Evolutionary conservation across 106 monocot species (phyloP).

Genomic region (Acorus gramineus): DNA sequence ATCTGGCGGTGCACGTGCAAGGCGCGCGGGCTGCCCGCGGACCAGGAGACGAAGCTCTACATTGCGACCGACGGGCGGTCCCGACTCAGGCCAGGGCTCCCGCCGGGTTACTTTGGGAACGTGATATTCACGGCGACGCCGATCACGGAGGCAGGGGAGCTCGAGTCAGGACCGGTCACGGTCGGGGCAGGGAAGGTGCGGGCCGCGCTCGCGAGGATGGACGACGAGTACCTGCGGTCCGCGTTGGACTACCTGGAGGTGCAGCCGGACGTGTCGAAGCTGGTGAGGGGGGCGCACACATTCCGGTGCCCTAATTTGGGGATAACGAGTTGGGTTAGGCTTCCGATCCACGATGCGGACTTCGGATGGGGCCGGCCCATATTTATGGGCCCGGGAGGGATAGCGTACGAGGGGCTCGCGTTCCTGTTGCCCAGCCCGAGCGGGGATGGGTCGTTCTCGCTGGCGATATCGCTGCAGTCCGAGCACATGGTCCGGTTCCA

Average conservation of each 20-base stretch:
- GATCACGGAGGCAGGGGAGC: conserved; percentile 37
- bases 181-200: conserved; percentile 32
- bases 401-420: conserved; percentile 56
- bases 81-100: conserved; percentile 45
- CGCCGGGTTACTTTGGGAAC: conserved; percentile 82
- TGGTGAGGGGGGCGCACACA: conserved; percentile 65
- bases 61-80: conserved; percentile 77
- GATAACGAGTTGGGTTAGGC: conserved; percentile 67
- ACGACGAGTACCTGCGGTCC: conserved; percentile 61
- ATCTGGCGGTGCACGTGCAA: conserved; percentile 66
- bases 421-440: conserved; percentile 56
- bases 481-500: conserved; percentile 64
- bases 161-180: conserved; percentile 7
- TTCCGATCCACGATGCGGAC: conserved; percentile 76
- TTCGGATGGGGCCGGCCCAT: conserved; percentile 85
- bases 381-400: conserved; percentile 80
- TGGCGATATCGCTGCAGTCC: conserved; percentile 73
- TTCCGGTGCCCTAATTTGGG: conserved; percentile 71
- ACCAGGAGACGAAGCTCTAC: conserved; percentile 75
- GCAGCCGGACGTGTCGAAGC: conserved; percentile 58
- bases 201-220: conserved; percentile 48
- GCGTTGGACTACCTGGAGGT: conserved; percentile 79
- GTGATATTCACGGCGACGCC: conserved; percentile 94
- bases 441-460: conserved; percentile 58
- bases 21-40: conserved; percentile 51